Base-by-base conservation (phyloP, 2,329 filamentous ascomycete genomes). In the Orbilia brochopaga region DNA sequence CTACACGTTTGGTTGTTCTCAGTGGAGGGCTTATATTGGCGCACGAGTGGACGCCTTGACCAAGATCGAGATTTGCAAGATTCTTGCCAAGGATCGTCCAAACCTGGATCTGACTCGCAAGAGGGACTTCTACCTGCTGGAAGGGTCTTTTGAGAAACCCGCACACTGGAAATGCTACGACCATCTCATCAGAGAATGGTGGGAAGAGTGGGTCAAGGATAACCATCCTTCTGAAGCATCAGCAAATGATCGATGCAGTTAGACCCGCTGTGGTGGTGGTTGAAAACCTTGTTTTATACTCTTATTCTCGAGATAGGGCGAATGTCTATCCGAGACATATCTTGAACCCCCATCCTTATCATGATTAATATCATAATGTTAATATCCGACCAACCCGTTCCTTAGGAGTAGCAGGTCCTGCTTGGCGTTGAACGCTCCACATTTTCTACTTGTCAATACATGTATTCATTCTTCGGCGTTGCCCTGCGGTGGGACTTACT, bases 1-100 rank as follows among this genome's bases (percentile, higher is more conserved):
- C n/a, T 70, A 70, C 30, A 70, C 66, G 1, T 70, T 70, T 32
- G 66, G 66, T 17, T 70, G 66, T 35, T 70, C 66, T 10, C 58
- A 59, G 2, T 70, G 66, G 66, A 59, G 66, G 19, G 54, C 48
- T 10, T 70, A 64, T 13, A 60, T 70, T 19, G 66, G 66, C 11
- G 66, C 59, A 2, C 6, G 66, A 7, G 66, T 70, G 8, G 66
- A 70, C 17, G 66, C 66, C 4, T 35, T 70, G 8, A 64, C 59
- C 2, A 70, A 48, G 21, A 63, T 70, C 13, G 66, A 70, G 23
- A 37, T 70, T 2, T 70, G 40, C 24, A 70, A 70, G 50, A 53
- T 70, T 21, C 66, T 59, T 0, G 2, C 11, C 11, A 60, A 58
- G 11, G 59, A 70, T 15, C 66, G 59, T 6, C 17, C 48, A n/a